Evolutionary conservation across 1,284 basidiomycete genomes (phyloP), one percentile per base, ranked within the genome.

Genomic region (Grifola frondosa): DNA sequence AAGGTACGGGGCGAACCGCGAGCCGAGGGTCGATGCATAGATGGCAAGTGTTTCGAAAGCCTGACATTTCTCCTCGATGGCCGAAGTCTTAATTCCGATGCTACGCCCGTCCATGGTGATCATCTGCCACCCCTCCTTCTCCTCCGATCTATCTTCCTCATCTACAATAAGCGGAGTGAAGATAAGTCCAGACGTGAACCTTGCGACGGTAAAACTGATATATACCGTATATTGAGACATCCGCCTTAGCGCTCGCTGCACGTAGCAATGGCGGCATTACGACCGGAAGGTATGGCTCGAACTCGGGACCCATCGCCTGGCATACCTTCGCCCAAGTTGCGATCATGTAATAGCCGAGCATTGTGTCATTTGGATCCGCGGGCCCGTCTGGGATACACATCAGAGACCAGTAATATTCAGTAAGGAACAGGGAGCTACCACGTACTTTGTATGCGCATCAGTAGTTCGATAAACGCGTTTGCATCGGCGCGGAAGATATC

Each of bases 21-120:
- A 70, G 0, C 78, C 77, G 7, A 92, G 74, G 7, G 85, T 82
- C 28, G 80, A 82, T 48, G 81, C 85, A 57, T 91, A 89, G 15
- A 88, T 84, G 5, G 91, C 79, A 12, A 94, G 73, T 25, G 87
- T 90, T 53, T 90, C 86, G 53, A 91, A 91, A 3, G 90, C 89
- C 55, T 89, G 84, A 43, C 88, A 88, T 62, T 93, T 92, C 54
- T 93, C 91, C 55, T 91, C 88, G 51, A 92, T 81, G 3, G 81
- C 81, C 0, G 86, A 82, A 2, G 88, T 91, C 44, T 81, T 76
- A 48, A 91, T 85, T 2, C 82, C 84, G n/a, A 89, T 73, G 12
- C 80, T 77, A 40, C 81, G 81, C 0, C 87, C 88, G 40, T 88
- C 85, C 70, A 90, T 77, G 8, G 74, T 71, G 49, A 91, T 74